Base-by-base conservation (phyloP, 1,284 basidiomycete genomes). In the Coniferiporia weirii region DNA sequence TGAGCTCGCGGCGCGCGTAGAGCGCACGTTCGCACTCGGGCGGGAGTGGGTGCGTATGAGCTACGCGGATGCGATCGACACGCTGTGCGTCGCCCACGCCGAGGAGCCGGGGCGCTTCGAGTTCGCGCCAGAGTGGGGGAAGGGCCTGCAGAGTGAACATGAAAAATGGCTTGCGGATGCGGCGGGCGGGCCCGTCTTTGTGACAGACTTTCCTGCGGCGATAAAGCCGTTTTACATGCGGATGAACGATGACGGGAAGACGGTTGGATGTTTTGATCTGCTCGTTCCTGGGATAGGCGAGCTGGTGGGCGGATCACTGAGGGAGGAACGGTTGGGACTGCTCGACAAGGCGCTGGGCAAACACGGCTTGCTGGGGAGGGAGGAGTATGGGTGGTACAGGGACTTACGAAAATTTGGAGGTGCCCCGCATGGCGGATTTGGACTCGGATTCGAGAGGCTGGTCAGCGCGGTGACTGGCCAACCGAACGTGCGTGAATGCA, bases 211-310 rank as follows among this genome's bases (percentile, higher is more conserved):
- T 70, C 96, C 96, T 0, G 73, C 77, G 1, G 36, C 66, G 0
- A 72, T 91, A 63, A 99, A 99, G 72, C 93, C 97, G 7, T 99
- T 98, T 74, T 99, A 99, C 75, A 98, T 98, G 97, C 86, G 90
- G 36, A 67, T 70, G 43, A 89, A 88, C 68, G 71, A 67, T 52
- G 63, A 68, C 56, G 52, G 56, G 48, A 55, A 69, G 57, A 95
- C 93, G 0, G 93, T 93, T 3, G 92, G 89, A 9, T 98, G 95
- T 73, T 98, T 99, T 68, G 96, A 99, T 71, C 79, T 99, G 20
- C 81, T 99, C 53, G 84, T 98, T 10, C 97, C 96, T 0, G 73
- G 80, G 10, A 75, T 95, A 0, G 96, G 96, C 6, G 96, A 99
- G 73, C 79, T 99, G 35, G 91, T 85, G 0, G 96, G 96, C 3